Evolutionary conservation across 2,329 filamentous ascomycete genomes (phyloP).

Genomic region (Didymosphaeria variabile): DNA sequence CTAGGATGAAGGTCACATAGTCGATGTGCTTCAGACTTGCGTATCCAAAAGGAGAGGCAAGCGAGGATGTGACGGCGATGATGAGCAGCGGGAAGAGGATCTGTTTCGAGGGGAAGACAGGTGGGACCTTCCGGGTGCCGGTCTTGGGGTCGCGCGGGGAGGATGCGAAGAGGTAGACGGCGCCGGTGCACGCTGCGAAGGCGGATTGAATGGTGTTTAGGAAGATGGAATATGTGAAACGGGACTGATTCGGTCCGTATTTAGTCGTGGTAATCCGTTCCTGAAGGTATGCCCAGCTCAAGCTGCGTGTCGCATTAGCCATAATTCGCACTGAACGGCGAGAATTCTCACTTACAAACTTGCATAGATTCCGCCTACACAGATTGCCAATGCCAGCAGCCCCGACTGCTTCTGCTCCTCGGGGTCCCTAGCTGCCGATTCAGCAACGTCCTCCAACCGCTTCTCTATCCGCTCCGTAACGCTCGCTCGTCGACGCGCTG

Average conservation of each 20-base stretch:
- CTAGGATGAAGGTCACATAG: conserved; percentile 97
- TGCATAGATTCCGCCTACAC: conserved; percentile 94
- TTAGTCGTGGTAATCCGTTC: conserved; percentile 95
- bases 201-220: conserved; percentile 95
- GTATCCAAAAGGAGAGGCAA: conserved; percentile 96
- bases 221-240: conserved; percentile 93
- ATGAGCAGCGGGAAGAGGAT: conserved; percentile 83
- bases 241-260: conserved; percentile 71
- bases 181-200: conserved; percentile 84
- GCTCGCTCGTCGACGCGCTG: conserved; percentile 32
- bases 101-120: conserved; percentile 78
- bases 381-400: conserved; percentile 78
- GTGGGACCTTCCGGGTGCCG: conserved; percentile 44
- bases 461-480: conserved; percentile 39
- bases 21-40: conserved; percentile 92
- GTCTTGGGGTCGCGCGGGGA: conserved; percentile 62
- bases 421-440: conserved; percentile 43
- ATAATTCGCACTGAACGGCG: neutral
- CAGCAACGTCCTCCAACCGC: conserved; percentile 42
- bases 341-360: conserved; percentile 76
- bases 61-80: conserved; percentile 85
- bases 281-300: conserved; percentile 96
- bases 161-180: conserved; percentile 75
- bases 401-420: conserved; percentile 60
- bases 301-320: conserved; percentile 55